Base-by-base conservation (phyloP, 2,329 filamentous ascomycete species). In the Colletotrichum brevisporum region DNA sequence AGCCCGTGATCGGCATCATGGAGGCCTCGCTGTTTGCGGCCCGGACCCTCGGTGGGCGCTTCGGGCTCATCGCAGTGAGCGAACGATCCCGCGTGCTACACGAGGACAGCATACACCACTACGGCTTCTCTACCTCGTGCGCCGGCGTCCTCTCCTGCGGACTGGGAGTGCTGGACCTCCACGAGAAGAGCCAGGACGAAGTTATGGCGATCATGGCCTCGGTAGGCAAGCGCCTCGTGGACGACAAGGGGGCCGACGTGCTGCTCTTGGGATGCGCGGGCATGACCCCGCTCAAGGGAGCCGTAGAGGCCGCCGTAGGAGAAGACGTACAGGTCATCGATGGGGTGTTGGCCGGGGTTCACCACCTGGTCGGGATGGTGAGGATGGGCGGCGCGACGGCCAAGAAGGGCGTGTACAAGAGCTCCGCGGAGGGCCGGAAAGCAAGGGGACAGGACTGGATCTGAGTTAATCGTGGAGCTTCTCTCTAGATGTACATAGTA, bases 1-100 rank as follows among this genome's bases (percentile, higher is more conserved):
- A 72, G 83, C 78, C 89, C 27, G 90, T 94, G 5, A 90, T 89
- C 0, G 95, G 95, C 5, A 97, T 98, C 64, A 96, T 98, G 75
- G 95, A 98, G 79, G 92, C 94, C 0, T 74, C 73, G 43, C 73
- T 67, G 1, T 67, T 67, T 12, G 64, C 64, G 0, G 64, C 64
- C 13, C 64, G 64, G 10, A 67, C 64, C 9, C 43, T 67, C 5
- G 64, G 64, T 3, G 64, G 64, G 10, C 64, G 64, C 26, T 67
- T 67, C 24, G 64, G 64, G 1, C 58, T 67, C 26, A 36, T 67
- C 13, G 64, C 64, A 2, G 64, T 67, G 18, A 67, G 67, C 18
- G 62, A 66, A 18, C 55, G 67, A n/a, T 61, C 62, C 6, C 36
- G 39, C 15, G 62, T 60, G 16, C 8, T 65, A 41, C 66, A 65